These are phyloP conservation scores for Delonix regia DNA, from an alignment of 306 rosid species.

Conservation along the genomic window DNA sequence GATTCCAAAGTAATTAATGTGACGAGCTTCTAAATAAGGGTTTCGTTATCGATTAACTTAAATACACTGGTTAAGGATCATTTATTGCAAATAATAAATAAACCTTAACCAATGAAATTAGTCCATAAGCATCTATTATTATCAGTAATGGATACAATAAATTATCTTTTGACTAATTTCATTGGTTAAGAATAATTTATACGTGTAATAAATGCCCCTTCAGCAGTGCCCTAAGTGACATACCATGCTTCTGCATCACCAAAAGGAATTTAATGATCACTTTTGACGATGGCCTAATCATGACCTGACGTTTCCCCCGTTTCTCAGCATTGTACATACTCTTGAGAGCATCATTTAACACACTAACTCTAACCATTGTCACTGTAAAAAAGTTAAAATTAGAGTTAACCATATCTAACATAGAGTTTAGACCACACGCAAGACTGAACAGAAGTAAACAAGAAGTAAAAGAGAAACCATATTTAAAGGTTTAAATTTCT, in stretches of 20 bases:
- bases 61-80: too few species aligned
- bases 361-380: constrained; percentile 51
- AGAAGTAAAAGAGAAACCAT: neutral
- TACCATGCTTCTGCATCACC: constrained; percentile 57
- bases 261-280: constrained; percentile 51
- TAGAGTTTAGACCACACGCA: neutral
- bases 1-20: neutral
- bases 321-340: constrained; percentile 64
- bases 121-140: too few species aligned
- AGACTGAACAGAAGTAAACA: neutral
- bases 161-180: too few species aligned
- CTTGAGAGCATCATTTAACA: constrained; percentile 55
- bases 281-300: constrained; percentile 57
- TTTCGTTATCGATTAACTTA: too few species aligned
- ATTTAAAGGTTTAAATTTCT: neutral
- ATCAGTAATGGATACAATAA: too few species aligned
- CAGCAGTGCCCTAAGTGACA: too few species aligned
- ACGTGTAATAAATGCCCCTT: too few species aligned
- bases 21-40: neutral
- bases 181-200: too few species aligned
- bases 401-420: neutral
- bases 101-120: too few species aligned
- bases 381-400: constrained; percentile 13
- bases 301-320: constrained; percentile 56
- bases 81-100: too few species aligned